Evolutionary conservation across 129 eudicot genomes (phyloP).

Genomic region (Arctium minus): DNA sequence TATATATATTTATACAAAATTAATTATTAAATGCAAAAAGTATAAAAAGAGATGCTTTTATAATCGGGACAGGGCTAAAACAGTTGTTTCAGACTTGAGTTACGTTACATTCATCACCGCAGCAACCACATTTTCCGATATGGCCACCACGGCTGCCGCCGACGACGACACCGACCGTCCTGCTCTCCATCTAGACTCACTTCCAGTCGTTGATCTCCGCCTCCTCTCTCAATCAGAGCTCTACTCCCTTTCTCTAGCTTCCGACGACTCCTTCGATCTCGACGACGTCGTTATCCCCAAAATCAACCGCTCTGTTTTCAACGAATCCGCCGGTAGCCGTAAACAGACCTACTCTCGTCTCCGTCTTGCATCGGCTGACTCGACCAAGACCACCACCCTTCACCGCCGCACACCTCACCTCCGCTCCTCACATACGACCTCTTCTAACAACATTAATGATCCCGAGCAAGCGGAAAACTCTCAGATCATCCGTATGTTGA

Average conservation of each 20-base stretch:
- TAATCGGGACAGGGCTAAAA: background rate
- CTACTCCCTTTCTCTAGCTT: conserved; percentile 54
- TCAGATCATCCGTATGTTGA: conserved; percentile 47
- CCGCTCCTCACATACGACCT: conserved; percentile 21
- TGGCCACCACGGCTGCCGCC: conserved; percentile 39
- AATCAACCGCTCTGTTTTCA: conserved; percentile 83
- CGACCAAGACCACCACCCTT: conserved; percentile 41
- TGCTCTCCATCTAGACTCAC: conserved; percentile 31
- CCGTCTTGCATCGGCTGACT: conserved; percentile 61
- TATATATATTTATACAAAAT: too few species aligned
- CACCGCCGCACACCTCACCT: conserved; percentile 48
- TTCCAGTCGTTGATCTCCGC: conserved; percentile 68
- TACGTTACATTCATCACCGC: background rate
- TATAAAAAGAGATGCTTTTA: too few species aligned
- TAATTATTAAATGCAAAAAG: too few species aligned
- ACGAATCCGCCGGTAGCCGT: conserved; percentile 87
- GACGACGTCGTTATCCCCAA: conserved; percentile 81
- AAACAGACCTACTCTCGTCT: conserved; percentile 88
- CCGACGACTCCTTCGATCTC: conserved; percentile 41
- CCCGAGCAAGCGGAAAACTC: conserved; percentile 61
- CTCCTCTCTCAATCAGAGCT: conserved; percentile 87
- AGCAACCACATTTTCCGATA: conserved; percentile 8
- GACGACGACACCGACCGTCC: conserved; percentile 23
- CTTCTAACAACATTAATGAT: conserved; percentile 24
- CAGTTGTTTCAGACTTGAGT: background rate